phyloP scores from a whole-genome alignment of 176 grass and related monocot genomes.

The Oryza glaberrima region DNA sequence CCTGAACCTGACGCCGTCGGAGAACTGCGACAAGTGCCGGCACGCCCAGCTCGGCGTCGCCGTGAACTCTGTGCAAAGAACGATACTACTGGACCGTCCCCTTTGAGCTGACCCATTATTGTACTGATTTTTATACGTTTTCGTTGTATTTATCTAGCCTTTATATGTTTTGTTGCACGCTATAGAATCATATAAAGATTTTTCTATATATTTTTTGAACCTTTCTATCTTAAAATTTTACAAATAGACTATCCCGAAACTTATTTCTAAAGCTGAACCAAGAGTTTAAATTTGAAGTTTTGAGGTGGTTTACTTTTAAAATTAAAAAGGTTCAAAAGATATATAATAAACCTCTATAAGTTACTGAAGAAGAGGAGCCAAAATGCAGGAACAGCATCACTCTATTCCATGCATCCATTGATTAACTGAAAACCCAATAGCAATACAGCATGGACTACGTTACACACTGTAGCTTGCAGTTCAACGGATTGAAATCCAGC shows the following conservation, averaged over 20 bases:
- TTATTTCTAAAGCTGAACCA: too few relatives aligned
- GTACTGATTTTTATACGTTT: too few relatives aligned
- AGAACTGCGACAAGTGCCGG: conserved; percentile 39
- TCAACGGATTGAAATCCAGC: conserved; percentile 47
- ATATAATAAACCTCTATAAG: too few relatives aligned
- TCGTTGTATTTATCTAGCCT: too few relatives aligned
- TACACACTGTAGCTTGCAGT: conserved; percentile 48
- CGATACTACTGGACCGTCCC: conserved; percentile 31
- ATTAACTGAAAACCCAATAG: conserved; percentile 53
- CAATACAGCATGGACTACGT: conserved; percentile 42
- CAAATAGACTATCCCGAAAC: too few relatives aligned
- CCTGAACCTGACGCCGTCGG: conserved; percentile 61
- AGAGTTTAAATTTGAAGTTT: too few relatives aligned
- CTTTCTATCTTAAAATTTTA: too few relatives aligned
- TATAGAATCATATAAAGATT: too few relatives aligned
- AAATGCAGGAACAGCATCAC: not conserved
- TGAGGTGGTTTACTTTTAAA: too few relatives aligned
- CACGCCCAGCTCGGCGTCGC: conserved; percentile 1
- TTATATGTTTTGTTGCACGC: too few relatives aligned
- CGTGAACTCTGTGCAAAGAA: not conserved
- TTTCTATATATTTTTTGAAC: too few relatives aligned
- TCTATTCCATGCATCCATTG: conserved; percentile 45
- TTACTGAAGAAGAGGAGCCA: not conserved
- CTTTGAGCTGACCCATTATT: not conserved
- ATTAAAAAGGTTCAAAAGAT: too few relatives aligned